A percentile compares a stretch with the other conserved stretches of the same genome.
Evolutionary conservation across 2,329 filamentous ascomycete species (phyloP).

Genomic region (Colletotrichum eleusines): DNA sequence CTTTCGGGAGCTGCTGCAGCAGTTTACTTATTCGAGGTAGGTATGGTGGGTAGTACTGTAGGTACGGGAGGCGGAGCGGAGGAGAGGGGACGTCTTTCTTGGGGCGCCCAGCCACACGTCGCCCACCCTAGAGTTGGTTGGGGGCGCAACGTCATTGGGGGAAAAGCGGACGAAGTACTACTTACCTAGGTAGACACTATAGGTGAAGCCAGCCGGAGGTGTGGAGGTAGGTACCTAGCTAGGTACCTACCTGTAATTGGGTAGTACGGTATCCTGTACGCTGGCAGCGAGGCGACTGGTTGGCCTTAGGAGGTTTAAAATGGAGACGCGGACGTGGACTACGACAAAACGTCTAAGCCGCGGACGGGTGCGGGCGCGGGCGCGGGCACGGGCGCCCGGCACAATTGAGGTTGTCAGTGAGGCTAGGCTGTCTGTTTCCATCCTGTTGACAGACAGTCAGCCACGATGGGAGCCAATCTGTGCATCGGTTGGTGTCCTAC

Average conservation of each 20-base stretch:
- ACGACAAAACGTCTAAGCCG: constrained; percentile 28
- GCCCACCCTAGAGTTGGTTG: constrained; percentile 3
- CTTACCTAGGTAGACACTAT: no score
- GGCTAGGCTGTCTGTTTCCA: constrained; percentile 13
- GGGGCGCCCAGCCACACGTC: constrained; percentile 30
- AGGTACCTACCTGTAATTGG: no score
- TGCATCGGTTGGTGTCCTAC: no score
- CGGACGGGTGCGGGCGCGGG: constrained; percentile 21
- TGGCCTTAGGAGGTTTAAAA: not conserved
- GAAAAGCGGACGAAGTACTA: not conserved
- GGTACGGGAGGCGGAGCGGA: not conserved
- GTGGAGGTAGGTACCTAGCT: no score
- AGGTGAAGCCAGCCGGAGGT: no score
- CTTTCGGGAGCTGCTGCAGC: constrained; percentile 5
- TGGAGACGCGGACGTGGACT: constrained; percentile 5
- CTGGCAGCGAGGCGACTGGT: constrained; percentile 22
- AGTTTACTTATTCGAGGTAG: constrained; percentile 1
- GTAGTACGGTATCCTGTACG: no score
- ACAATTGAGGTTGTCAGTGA: not conserved
- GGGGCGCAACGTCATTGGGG: constrained; percentile 37
- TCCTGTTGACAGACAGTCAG: not conserved
- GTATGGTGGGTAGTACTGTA: not conserved
- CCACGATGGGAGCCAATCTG: not conserved
- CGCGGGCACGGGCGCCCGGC: not conserved
- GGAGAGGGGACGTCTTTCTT: constrained; percentile 22